A percentile compares a stretch with the other conserved stretches of the same genome.
Evolutionary conservation across 2,329 filamentous ascomycete species (phyloP).

Genomic region (Fusarium sp.): DNA sequence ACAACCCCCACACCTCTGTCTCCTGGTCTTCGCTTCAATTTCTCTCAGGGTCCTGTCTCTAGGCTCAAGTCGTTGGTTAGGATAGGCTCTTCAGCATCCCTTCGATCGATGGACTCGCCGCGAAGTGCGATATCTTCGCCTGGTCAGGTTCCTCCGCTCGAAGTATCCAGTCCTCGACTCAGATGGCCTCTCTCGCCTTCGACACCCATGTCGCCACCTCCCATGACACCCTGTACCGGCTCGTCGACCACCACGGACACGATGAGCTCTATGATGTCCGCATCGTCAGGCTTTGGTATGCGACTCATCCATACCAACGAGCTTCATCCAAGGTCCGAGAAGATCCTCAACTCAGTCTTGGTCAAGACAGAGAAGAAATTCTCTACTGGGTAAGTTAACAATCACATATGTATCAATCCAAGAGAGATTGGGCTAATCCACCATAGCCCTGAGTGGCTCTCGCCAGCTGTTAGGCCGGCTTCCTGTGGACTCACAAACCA

Average conservation of each 20-base stretch:
- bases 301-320: slow-evolving; percentile 63
- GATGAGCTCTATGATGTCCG: slow-evolving; percentile 47
- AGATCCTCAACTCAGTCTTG: slow-evolving; percentile 61
- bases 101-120: slow-evolving; percentile 43
- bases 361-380: slow-evolving; percentile 65
- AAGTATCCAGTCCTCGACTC: slow-evolving; percentile 46
- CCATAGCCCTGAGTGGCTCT: slow-evolving; percentile 58
- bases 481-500: slow-evolving; percentile 62
- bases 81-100: slow-evolving; percentile 42
- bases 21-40: slow-evolving; percentile 51
- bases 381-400: slow-evolving; percentile 53
- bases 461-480: slow-evolving; percentile 58
- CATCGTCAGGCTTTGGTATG: slow-evolving; percentile 60
- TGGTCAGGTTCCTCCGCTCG: slow-evolving; percentile 49
- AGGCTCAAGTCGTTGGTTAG: slow-evolving; percentile 52
- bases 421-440: slow-evolving; percentile 18
- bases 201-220: slow-evolving; percentile 57
- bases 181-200: slow-evolving; percentile 54
- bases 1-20: slow-evolving; percentile 49
- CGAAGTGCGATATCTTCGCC: slow-evolving; percentile 51
- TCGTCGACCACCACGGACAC: slow-evolving; percentile 53
- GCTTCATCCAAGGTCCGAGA: slow-evolving; percentile 62
- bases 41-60: slow-evolving; percentile 51
- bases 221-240: slow-evolving; percentile 63
- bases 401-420: background rate